phyloP scores from a whole-genome alignment of 2,329 filamentous ascomycete species.

The Metarhizium album region DNA sequence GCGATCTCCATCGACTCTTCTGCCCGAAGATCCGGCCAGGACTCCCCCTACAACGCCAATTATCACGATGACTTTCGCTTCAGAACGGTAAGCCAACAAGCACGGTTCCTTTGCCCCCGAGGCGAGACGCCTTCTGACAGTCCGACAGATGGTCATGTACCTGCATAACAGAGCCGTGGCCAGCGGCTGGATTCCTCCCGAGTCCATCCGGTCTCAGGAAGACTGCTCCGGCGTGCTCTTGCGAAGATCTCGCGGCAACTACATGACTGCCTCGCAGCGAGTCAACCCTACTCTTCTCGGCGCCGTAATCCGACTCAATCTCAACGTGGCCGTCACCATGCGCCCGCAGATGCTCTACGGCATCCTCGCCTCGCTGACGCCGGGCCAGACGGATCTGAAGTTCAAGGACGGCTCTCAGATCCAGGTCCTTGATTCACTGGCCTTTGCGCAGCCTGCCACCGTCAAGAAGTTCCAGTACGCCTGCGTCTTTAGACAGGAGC shows the following conservation, averaged over 20 bases:
- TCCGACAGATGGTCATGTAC: conserved; percentile 20
- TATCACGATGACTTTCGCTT: conserved; percentile 21
- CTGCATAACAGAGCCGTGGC: conserved; percentile 18
- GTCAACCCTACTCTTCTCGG: conserved; percentile 26
- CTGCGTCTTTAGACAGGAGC: conserved; percentile 30
- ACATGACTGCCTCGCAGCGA: conserved; percentile 29
- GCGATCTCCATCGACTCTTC: background rate
- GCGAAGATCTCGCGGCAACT: conserved; percentile 27
- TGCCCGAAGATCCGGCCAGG: background rate
- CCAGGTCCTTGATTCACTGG: conserved; percentile 33
- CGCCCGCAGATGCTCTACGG: conserved; percentile 34
- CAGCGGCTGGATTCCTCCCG: conserved; percentile 19
- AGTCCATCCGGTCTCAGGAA: conserved; percentile 8
- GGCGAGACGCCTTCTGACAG: background rate
- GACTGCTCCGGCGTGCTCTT: conserved; percentile 26
- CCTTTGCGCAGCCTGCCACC: conserved; percentile 24
- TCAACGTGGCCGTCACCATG: conserved; percentile 37
- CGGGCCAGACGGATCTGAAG: conserved; percentile 30
- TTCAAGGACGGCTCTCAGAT: conserved; percentile 31
- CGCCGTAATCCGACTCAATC: conserved; percentile 33
- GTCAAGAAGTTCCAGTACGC: conserved; percentile 32
- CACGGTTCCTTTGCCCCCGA: too few species aligned
- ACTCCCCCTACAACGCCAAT: conserved; percentile 1
- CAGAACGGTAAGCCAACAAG: conserved; percentile 15
- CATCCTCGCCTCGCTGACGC: conserved; percentile 29